These are phyloP conservation scores for Elsinoe batatas DNA, from an alignment of 2,329 filamentous ascomycete species.

Conservation along the genomic window DNA sequence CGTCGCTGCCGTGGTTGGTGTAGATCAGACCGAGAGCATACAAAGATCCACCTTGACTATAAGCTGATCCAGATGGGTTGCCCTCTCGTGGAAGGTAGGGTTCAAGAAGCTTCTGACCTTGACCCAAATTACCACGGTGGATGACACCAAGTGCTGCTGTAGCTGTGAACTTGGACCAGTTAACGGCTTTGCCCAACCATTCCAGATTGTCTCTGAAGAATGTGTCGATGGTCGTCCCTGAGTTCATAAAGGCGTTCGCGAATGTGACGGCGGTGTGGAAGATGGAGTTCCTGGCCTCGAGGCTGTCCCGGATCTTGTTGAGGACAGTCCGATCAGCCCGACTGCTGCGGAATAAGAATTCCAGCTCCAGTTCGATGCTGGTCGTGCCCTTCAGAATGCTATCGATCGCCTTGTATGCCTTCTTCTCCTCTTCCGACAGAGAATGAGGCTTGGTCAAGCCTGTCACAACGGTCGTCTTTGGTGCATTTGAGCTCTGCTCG, in stretches of 20 bases:
- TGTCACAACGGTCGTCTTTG: conserved; percentile 41
- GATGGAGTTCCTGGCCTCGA: conserved; percentile 94
- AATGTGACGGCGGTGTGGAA: conserved; percentile 97
- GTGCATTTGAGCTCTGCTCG: conserved; percentile 41
- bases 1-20: conserved; percentile 90
- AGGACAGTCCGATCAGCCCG: conserved; percentile 84
- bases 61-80: conserved; percentile 66
- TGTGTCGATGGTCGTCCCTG: conserved; percentile 93
- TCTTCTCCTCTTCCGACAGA: conserved; percentile 40
- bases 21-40: conserved; percentile 95
- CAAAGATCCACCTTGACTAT: conserved; percentile 89
- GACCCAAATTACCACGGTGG: conserved; percentile 86
- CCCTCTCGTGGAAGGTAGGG: conserved; percentile 80
- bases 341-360: conserved; percentile 94
- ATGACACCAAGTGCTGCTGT: conserved; percentile 95
- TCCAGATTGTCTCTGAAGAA: conserved; percentile 98
- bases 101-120: conserved; percentile 85
- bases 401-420: conserved; percentile 48
- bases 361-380: conserved; percentile 87
- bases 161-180: conserved; percentile 99
- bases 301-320: conserved; percentile 90
- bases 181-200: conserved; percentile 95
- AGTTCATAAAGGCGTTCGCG: conserved; percentile 98
- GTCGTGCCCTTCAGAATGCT: conserved; percentile 75
- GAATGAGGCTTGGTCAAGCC: conserved; percentile 34